Base-by-base conservation (phyloP, 2,329 filamentous ascomycete species). In the Hirsutella thompsonii region DNA sequence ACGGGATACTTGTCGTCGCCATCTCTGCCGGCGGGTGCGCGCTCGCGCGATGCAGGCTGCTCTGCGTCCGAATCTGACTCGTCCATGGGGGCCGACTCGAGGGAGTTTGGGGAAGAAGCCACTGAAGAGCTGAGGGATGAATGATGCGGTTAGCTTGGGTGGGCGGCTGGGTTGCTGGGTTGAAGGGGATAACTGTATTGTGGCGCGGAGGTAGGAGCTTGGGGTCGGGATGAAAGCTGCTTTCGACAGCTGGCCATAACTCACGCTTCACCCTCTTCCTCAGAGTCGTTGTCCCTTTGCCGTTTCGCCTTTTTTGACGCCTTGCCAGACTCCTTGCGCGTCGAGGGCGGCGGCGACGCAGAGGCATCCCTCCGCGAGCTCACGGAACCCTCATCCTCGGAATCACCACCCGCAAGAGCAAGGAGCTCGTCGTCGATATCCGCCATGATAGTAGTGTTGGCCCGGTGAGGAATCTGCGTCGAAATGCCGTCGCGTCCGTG, bases 341-440 rank as follows among this genome's bases (percentile, higher is more conserved):
- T 60, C 3, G 56, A 48, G 5, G 62, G 54, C 47, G 68, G 63
- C 46, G 70, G 66, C 46, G 76, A 74, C 39, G 69, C 68, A 37
- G 76, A 73, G 30, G 64, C 69, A 49, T 70, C 67, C 53, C 76
- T 64, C 59, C 74, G 69, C 52, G 64, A 63, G 52, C 68, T 67
- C 61, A 68, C 66, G 55, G 67, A 60, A 39, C 57, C 72, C 61
- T 76, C 75, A 52, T 75, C 75, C 54, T 72, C 75, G 44, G 76
- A 75, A 40, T 76, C 82, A 51, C 85, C 87, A 54, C 87, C 92
- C 41, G 89, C 92, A 49, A 96, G 79, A 55, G 86, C 89, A 49
- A 96, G 81, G 49, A 96, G 80, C 67, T 95, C 90, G 53, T 90
- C 88, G 58, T 96, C 90, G 50, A 95, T 75, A 57, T 90, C 85